Evolutionary conservation across 1,139 yeast species (phyloP).

Genomic region (Casaregolazyma suthepensis): DNA sequence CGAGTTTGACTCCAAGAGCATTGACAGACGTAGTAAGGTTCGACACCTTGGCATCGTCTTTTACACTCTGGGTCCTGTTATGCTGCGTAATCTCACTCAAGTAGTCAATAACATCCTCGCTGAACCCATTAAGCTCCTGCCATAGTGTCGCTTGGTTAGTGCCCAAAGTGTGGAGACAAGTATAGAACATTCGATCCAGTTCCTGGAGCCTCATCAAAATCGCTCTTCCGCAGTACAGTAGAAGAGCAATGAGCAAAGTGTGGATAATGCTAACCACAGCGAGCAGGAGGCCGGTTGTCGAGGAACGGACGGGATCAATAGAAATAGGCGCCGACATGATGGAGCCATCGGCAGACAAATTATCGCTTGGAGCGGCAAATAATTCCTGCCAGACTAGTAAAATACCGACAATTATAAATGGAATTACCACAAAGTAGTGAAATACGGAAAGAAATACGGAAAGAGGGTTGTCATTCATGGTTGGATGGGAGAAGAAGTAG

Average conservation of each 20-base stretch:
- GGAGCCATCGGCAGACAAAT: not conserved
- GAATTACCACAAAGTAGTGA: not conserved
- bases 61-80: not conserved
- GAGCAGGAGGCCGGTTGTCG: not conserved
- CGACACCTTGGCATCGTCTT: not conserved
- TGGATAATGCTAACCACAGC: not conserved
- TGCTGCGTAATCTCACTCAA: not conserved
- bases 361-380: not conserved
- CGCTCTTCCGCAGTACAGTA: not conserved
- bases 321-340: not conserved
- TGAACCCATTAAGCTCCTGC: not conserved
- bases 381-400: not conserved
- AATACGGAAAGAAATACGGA: not conserved
- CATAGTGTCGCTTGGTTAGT: not conserved
- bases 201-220: not conserved
- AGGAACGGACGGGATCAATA: not conserved
- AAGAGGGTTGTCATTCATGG: not conserved
- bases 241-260: not conserved
- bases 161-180: conserved; percentile 1
- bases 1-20: not conserved
- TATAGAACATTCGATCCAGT: not conserved
- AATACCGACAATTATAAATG: not conserved
- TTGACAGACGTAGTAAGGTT: not conserved
- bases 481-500: not conserved
- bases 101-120: not conserved